Evolutionary conservation across 192 early-diverging fungal genomes (phyloP).

Genomic region (Rhizophagus prolifer): DNA sequence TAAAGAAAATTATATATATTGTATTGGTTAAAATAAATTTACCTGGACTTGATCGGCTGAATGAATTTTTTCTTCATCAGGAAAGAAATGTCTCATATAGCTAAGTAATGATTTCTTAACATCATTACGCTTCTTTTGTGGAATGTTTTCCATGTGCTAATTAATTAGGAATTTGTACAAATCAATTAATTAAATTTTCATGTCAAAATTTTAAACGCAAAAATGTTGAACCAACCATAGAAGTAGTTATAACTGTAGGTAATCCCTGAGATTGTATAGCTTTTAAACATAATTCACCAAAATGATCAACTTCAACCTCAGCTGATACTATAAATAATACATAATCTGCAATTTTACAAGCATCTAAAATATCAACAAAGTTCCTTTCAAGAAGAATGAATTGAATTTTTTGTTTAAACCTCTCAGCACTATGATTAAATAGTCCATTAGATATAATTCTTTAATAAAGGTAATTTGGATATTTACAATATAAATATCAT

Average conservation of each 20-base stretch:
- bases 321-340: constrained; percentile 86
- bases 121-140: constrained; percentile 65
- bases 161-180: background rate
- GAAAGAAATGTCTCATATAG: constrained; percentile 88
- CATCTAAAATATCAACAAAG: constrained; percentile 84
- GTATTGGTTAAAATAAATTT: constrained; percentile 19
- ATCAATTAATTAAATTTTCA: background rate
- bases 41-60: constrained; percentile 52
- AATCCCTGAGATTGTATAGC: constrained; percentile 90
- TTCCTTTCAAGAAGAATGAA: constrained; percentile 77
- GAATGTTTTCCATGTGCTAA: constrained; percentile 63
- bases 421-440: constrained; percentile 52
- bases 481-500: background rate
- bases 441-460: background rate
- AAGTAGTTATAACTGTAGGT: constrained; percentile 67
- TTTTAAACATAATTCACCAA: constrained; percentile 82
- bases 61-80: constrained; percentile 73
- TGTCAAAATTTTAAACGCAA: background rate
- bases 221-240: constrained; percentile 44
- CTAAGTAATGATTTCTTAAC: constrained; percentile 83
- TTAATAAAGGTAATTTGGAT: background rate
- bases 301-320: constrained; percentile 87
- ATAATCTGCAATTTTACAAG: constrained; percentile 89
- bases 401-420: constrained; percentile 91
- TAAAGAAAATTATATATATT: background rate